Percentiles rank a stretch among this genome's conserved stretches.
Evolutionary conservation across 2,329 filamentous ascomycete species (phyloP).

Genomic region (Fusarium anthophilum): DNA sequence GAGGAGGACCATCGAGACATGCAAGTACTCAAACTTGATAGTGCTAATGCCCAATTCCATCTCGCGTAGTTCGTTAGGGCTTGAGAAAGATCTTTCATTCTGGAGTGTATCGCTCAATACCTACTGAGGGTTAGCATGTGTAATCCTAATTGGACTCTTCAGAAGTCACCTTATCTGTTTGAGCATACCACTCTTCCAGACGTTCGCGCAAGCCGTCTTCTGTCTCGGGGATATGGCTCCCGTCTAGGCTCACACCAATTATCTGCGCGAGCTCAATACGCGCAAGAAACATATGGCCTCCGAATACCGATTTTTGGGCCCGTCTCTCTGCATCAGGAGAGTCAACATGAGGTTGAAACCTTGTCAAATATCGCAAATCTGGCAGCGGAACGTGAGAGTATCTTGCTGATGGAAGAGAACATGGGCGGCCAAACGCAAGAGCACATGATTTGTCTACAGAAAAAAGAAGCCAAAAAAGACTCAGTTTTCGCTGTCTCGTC

Average conservation of each 20-base stretch:
- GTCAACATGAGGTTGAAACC: neutral
- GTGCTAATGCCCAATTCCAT: slow-evolving; percentile 9
- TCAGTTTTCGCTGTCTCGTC: neutral
- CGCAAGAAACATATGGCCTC: neutral
- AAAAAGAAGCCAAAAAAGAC: slow-evolving; percentile 15
- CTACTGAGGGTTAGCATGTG: neutral
- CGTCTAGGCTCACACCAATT: accelerated
- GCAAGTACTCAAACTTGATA: neutral
- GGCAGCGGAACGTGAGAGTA: neutral
- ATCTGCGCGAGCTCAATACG: neutral
- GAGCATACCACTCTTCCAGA: neutral
- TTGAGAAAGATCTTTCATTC: neutral
- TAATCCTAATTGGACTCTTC: accelerated
- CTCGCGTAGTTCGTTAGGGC: neutral
- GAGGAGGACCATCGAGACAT: neutral
- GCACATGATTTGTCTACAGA: slow-evolving; percentile 12
- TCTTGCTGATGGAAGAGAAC: neutral
- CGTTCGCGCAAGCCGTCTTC: accelerated
- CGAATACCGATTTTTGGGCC: accelerated
- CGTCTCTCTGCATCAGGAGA: accelerated
- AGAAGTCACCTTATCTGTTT: neutral
- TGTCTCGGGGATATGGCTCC: accelerated
- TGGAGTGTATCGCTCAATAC: neutral
- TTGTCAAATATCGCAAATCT: neutral
- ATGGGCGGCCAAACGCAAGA: slow-evolving; percentile 7